Evolutionary conservation across 2,329 filamentous ascomycete species (phyloP).

Genomic region (Akanthomyces uredinophilus): DNA sequence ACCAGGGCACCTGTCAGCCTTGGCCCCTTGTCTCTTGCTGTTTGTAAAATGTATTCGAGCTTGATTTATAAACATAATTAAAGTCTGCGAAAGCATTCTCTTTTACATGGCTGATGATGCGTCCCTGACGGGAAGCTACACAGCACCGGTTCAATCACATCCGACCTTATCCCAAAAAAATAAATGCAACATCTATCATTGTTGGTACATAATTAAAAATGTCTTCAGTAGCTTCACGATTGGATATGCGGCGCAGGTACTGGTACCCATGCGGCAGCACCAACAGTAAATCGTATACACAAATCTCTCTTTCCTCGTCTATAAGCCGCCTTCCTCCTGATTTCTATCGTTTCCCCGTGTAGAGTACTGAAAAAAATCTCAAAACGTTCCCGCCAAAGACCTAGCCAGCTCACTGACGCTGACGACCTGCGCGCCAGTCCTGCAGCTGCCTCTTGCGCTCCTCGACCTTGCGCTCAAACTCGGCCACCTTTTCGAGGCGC

Average conservation of each 20-base stretch:
- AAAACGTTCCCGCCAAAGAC: neutral
- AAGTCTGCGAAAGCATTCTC: neutral
- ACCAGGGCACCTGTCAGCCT: neutral
- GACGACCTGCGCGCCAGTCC: conserved; percentile 39
- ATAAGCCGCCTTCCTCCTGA: neutral
- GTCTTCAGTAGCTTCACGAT: neutral
- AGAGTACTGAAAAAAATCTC: neutral
- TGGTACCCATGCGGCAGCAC: neutral
- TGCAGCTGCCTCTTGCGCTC: conserved; percentile 45
- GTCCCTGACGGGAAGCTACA: too few relatives aligned
- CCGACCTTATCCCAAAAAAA: too few relatives aligned
- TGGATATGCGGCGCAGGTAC: neutral
- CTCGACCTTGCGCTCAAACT: conserved; percentile 54
- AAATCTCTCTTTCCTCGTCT: neutral
- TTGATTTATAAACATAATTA: conserved; percentile 2
- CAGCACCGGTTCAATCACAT: neutral
- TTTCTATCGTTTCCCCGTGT: neutral
- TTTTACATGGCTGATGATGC: neutral
- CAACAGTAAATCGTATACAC: neutral
- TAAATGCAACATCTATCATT: too few relatives aligned
- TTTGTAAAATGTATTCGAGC: conserved; percentile 8
- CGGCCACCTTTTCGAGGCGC: conserved; percentile 49
- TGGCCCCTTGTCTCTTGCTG: conserved; percentile 5
- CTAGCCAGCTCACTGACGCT: conserved; percentile 10
- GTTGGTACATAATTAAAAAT: too few relatives aligned